Evolutionary conservation across 2,329 filamentous ascomycete species (phyloP).

Genomic region (Thielaviopsis musarum): DNA sequence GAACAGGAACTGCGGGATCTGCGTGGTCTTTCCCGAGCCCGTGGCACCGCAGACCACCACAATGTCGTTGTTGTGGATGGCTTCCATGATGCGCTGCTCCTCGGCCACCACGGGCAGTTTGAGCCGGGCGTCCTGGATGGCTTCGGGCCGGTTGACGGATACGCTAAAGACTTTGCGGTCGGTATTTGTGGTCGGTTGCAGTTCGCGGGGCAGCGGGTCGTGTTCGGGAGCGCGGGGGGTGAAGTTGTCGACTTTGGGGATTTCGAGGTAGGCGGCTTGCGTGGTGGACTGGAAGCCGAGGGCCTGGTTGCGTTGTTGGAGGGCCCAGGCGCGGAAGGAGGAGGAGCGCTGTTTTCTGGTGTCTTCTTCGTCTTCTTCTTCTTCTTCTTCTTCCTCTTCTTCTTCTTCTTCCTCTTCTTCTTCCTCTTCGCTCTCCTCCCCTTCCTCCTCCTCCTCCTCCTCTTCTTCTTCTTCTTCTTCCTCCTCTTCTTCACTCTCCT

Average conservation of each 20-base stretch:
- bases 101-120: conserved; percentile 82
- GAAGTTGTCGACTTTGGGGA: conserved; percentile 45
- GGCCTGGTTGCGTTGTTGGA: conserved; percentile 68
- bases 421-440: conserved; percentile 17
- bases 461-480: conserved; percentile 15
- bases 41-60: conserved; percentile 90
- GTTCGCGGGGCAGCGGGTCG: conserved; percentile 52
- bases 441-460: conserved; percentile 19
- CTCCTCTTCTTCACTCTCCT: conserved; percentile 17
- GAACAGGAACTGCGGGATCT: conserved; percentile 89
- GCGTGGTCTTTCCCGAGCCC: conserved; percentile 93
- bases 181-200: conserved; percentile 41
- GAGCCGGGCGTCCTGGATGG: conserved; percentile 63
- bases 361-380: conserved; percentile 18
- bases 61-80: conserved; percentile 77
- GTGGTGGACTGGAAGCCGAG: conserved; percentile 44
- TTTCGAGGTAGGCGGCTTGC: conserved; percentile 27
- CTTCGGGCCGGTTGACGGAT: conserved; percentile 47
- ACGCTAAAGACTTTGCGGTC: conserved; percentile 63
- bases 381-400: conserved; percentile 19
- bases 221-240: conserved; percentile 49
- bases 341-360: conserved; percentile 25
- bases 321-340: conserved; percentile 90
- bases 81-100: conserved; percentile 96
- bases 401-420: conserved; percentile 18